These are phyloP conservation scores for Yarrowia sp. DNA, from an alignment of 805 yeast genomes.

Conservation along the genomic window DNA sequence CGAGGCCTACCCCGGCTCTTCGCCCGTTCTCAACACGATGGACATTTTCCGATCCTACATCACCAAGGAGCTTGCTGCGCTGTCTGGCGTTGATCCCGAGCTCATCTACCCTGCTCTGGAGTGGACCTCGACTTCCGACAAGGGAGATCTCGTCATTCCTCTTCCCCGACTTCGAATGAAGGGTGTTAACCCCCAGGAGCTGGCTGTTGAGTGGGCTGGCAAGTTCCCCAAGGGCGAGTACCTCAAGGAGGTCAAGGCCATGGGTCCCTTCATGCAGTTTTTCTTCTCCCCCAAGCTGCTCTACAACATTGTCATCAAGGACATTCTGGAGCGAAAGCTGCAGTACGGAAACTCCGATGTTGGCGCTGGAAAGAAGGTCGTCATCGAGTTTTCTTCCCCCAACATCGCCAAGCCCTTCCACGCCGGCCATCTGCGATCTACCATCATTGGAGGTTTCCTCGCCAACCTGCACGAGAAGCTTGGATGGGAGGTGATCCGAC, in stretches of 20 bases:
- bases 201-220: slow-evolving; percentile 74
- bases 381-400: slow-evolving; percentile 94
- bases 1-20: slow-evolving; percentile 49
- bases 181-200: slow-evolving; percentile 74
- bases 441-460: slow-evolving; percentile 95
- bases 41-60: slow-evolving; percentile 90
- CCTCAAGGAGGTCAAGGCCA: slow-evolving; percentile 68
- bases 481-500: slow-evolving; percentile 90
- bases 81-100: slow-evolving; percentile 68
- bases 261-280: slow-evolving; percentile 90
- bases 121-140: slow-evolving; percentile 77
- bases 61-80: slow-evolving; percentile 66
- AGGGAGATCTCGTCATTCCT: slow-evolving; percentile 91
- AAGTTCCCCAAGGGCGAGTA: slow-evolving; percentile 71
- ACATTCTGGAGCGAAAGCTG: slow-evolving; percentile 56
- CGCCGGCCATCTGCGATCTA: slow-evolving; percentile 97
- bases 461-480: slow-evolving; percentile 83
- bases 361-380: slow-evolving; percentile 66
- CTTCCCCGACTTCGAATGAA: slow-evolving; percentile 86
- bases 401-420: slow-evolving; percentile 99
- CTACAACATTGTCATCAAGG: slow-evolving; percentile 66
- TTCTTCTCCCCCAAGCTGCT: slow-evolving; percentile 68
- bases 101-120: slow-evolving; percentile 83
- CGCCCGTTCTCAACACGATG: slow-evolving; percentile 74
- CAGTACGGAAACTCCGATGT: slow-evolving; percentile 73